Conservation (phyloP, 2,329 filamentous ascomycete species). For the Talaromyces sp. region DNA sequence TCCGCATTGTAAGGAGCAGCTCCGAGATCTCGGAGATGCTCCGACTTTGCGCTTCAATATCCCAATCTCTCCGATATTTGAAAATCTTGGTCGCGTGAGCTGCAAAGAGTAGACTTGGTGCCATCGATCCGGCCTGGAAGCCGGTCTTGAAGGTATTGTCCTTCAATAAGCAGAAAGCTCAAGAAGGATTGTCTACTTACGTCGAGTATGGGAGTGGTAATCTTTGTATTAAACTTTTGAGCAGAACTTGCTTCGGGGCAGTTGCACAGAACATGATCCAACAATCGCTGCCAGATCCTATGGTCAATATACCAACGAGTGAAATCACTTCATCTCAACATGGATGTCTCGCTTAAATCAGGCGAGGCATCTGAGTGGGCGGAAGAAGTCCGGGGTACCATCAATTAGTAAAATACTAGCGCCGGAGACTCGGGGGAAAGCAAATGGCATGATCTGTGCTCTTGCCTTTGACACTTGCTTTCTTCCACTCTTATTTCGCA, state of each 20-base stretch:
- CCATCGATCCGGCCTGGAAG: not conserved
- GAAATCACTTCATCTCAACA: not conserved
- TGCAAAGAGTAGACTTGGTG: not conserved
- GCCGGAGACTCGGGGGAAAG: slow-evolving; percentile 4
- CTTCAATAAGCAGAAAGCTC: not conserved
- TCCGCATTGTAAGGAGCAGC: not conserved
- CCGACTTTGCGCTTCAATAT: slow-evolving; percentile 3
- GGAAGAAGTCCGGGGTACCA: slow-evolving; percentile 12
- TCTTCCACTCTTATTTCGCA: not conserved
- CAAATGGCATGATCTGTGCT: slow-evolving; percentile 3
- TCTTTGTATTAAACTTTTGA: not conserved
- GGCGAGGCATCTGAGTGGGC: not conserved
- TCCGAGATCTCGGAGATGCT: slow-evolving; percentile 18
- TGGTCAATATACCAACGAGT: not conserved
- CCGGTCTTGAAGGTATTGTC: not conserved
- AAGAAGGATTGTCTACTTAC: not conserved
- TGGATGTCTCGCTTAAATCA: not conserved
- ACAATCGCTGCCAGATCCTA: not conserved
- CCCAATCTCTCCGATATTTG: not conserved
- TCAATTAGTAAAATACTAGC: slow-evolving; percentile 3
- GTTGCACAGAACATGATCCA: not conserved
- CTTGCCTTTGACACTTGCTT: not conserved
- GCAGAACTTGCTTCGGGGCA: not conserved
- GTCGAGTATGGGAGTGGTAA: not conserved
- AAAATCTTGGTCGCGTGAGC: no score